phyloP scores from a whole-genome alignment of 495 filamentous ascomycete genomes.

The Aspergillus ellipticus region DNA sequence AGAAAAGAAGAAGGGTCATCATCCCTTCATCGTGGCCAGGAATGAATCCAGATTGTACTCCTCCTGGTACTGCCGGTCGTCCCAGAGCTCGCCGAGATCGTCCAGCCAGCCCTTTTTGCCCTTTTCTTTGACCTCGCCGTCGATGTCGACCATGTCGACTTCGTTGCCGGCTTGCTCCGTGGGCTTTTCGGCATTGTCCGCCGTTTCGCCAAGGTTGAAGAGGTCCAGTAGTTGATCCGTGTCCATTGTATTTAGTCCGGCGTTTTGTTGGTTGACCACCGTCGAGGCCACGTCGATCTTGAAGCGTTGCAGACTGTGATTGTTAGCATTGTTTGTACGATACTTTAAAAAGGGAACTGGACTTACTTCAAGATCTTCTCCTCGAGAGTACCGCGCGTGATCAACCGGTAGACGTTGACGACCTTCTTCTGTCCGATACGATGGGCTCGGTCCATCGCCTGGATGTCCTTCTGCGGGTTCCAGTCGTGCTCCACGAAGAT shows the following conservation, averaged over 20 bases:
- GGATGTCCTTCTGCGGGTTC: constrained; percentile 98
- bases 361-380: constrained; percentile 94
- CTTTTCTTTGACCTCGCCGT: constrained; percentile 88
- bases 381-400: constrained; percentile 92
- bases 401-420: constrained; percentile 96
- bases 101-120: constrained; percentile 95
- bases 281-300: constrained; percentile 98
- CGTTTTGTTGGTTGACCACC: constrained; percentile 98
- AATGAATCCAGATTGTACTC: constrained; percentile 94
- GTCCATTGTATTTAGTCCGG: constrained; percentile 91
- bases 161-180: constrained; percentile 55
- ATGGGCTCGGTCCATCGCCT: constrained; percentile 98
- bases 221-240: constrained; percentile 97
- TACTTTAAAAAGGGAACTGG: not conserved
- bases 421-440: constrained; percentile 99
- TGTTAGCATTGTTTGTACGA: constrained; percentile 17
- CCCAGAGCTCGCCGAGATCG: constrained; percentile 93
- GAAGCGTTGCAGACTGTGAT: constrained; percentile 86
- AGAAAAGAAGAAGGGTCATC: constrained; percentile 11
- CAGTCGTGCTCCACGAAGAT: constrained; percentile 99
- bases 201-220: constrained; percentile 85
- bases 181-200: constrained; percentile 62
- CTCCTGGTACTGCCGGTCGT: constrained; percentile 93
- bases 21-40: constrained; percentile 77
- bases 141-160: constrained; percentile 90